A percentile compares a stretch with the other conserved stretches of the same genome.
Conservation (phyloP, 129 eudicot species). For the Saposhnikovia divaricata region DNA sequence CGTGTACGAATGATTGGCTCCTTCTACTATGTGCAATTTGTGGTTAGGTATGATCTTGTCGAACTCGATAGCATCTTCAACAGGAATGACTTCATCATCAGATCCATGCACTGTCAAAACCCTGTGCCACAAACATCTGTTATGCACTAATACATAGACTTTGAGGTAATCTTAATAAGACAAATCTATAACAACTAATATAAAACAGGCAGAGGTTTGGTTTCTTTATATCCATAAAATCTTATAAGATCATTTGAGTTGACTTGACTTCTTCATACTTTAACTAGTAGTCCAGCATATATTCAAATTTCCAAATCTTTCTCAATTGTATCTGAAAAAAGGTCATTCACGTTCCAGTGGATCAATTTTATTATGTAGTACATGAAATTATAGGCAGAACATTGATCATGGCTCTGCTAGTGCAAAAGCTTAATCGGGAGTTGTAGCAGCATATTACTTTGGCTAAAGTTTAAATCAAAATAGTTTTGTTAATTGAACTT, state of each 20-base stretch:
- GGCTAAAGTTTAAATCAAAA: not conserved
- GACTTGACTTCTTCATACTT: not conserved
- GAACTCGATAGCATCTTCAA: conserved; percentile 61
- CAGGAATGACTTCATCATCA: conserved; percentile 49
- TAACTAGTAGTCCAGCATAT: not conserved
- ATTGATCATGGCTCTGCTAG: not conserved
- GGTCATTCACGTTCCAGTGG: not conserved
- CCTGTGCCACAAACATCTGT: conserved; percentile 22
- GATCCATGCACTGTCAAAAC: conserved; percentile 78
- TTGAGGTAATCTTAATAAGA: not conserved
- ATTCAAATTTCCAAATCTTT: not conserved
- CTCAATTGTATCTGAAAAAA: not conserved
- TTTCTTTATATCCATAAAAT: not conserved
- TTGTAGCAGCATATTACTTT: not conserved
- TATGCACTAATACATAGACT: not conserved
- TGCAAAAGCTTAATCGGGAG: not conserved
- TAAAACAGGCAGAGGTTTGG: not conserved
- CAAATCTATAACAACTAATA: not conserved
- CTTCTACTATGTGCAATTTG: conserved; percentile 46
- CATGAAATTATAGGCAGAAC: not conserved
- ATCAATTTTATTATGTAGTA: not conserved
- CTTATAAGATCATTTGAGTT: not conserved
- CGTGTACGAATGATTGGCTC: conserved; percentile 48
- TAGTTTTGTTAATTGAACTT: not conserved
- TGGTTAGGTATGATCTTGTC: conserved; percentile 71